Conservation (phyloP, 371 early-diverging fungal species). For the Dichotomocladium elegans region DNA sequence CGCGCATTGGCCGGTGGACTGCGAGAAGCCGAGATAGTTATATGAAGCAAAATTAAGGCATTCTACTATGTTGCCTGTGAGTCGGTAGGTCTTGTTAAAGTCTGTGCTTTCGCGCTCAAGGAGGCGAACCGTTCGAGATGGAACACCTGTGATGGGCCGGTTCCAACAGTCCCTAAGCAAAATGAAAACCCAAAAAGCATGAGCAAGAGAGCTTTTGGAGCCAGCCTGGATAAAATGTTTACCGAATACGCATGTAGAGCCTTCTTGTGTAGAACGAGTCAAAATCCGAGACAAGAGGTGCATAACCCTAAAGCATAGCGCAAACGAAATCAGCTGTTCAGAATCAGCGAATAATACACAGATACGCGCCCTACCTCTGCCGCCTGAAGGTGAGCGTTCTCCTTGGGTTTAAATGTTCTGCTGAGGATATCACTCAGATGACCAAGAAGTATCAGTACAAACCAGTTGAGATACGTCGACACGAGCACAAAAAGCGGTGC, state of each 20-base stretch:
- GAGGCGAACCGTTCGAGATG: constrained; percentile 88
- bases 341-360: no score
- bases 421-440: constrained; percentile 87
- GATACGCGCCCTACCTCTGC: constrained; percentile 51
- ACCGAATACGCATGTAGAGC: constrained; percentile 88
- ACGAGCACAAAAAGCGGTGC: constrained; percentile 73
- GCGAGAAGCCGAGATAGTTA: constrained; percentile 99
- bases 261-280: constrained; percentile 97
- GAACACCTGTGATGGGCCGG: constrained; percentile 94
- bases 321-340: background rate
- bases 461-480: constrained; percentile 92
- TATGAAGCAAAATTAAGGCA: constrained; percentile 98
- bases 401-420: constrained; percentile 66
- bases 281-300: constrained; percentile 91
- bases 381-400: constrained; percentile 68
- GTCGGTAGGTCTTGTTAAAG: constrained; percentile 67
- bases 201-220: background rate
- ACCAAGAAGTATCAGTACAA: constrained; percentile 89
- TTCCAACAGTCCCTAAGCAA: constrained; percentile 89
- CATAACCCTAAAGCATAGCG: constrained; percentile 61
- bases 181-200: background rate
- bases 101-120: constrained; percentile 84
- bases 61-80: constrained; percentile 81
- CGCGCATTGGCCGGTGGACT: constrained; percentile 86
- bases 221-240: background rate